phyloP scores from a whole-genome alignment of 345 rosid genomes.

The Syzygium jambos region DNA sequence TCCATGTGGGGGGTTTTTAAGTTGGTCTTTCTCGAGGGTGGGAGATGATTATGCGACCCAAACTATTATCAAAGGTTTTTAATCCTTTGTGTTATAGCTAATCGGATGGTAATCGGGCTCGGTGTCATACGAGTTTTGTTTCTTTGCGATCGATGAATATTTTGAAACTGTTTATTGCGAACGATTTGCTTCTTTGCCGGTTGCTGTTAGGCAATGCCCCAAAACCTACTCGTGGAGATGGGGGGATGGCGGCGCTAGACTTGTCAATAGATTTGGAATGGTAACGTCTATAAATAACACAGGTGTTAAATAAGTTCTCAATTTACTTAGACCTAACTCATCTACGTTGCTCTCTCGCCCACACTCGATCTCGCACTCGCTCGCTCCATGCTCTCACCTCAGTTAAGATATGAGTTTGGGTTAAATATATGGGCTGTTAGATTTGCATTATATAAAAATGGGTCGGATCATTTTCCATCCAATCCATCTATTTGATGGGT shows the following conservation, averaged over 20 bases:
- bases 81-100: background rate
- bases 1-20: background rate
- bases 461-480: too few relatives aligned
- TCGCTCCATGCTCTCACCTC: too few relatives aligned
- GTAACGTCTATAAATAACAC: too few relatives aligned
- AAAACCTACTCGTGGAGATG: background rate
- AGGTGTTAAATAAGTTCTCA: too few relatives aligned
- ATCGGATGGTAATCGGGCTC: background rate
- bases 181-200: background rate
- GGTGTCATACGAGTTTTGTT: background rate
- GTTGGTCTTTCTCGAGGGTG: background rate
- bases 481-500: too few relatives aligned
- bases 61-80: background rate
- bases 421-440: too few relatives aligned
- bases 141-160: fast-evolving
- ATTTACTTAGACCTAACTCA: too few relatives aligned
- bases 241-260: background rate
- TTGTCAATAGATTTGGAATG: too few relatives aligned
- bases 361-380: too few relatives aligned
- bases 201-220: background rate
- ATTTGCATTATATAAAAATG: too few relatives aligned
- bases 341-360: too few relatives aligned
- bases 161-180: background rate
- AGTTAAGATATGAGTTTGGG: too few relatives aligned
- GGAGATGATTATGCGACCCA: background rate